Percentiles rank a stretch among this genome's conserved stretches.
Evolutionary conservation across 129 eudicot species (phyloP).

Genomic region (Pseudognaphalium luteoalbum): DNA sequence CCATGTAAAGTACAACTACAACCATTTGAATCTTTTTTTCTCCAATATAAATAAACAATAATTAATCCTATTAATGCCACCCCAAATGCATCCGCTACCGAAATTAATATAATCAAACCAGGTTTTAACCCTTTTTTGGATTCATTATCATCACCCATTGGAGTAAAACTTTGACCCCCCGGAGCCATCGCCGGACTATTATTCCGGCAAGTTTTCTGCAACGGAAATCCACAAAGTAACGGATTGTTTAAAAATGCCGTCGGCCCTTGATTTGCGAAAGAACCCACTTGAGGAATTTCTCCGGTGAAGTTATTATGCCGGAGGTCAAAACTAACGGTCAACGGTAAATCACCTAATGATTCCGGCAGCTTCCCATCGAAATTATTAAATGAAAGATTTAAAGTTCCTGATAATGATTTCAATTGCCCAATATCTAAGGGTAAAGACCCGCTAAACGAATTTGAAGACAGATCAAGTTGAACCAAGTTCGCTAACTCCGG

Average conservation of each 20-base stretch:
- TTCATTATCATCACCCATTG: constrained; percentile 19
- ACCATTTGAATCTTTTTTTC: constrained; percentile 61
- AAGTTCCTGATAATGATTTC: constrained; percentile 74
- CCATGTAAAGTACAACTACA: constrained; percentile 79
- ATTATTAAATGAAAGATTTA: constrained; percentile 74
- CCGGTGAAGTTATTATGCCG: constrained; percentile 63
- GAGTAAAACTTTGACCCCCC: constrained; percentile 37
- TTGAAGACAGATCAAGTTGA: constrained; percentile 74
- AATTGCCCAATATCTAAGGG: constrained; percentile 83
- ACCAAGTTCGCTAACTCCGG: constrained; percentile 64
- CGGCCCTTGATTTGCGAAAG: constrained; percentile 85
- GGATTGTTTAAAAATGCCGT: constrained; percentile 85
- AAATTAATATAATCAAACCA: constrained; percentile 68
- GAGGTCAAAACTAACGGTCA: constrained; percentile 88
- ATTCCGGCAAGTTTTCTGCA: constrained; percentile 54
- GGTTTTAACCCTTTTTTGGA: constrained; percentile 61
- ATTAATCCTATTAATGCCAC: constrained; percentile 76
- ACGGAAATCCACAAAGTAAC: constrained; percentile 76
- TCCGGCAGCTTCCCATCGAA: constrained; percentile 73
- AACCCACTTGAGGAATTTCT: constrained; percentile 83
- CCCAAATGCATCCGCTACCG: constrained; percentile 77
- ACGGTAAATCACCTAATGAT: constrained; percentile 73
- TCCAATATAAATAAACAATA: constrained; percentile 86
- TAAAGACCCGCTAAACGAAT: constrained; percentile 56
- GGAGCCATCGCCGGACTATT: constrained; percentile 34